phyloP scores from a whole-genome alignment of 768 basidiomycete species.

The Mycena pura region DNA sequence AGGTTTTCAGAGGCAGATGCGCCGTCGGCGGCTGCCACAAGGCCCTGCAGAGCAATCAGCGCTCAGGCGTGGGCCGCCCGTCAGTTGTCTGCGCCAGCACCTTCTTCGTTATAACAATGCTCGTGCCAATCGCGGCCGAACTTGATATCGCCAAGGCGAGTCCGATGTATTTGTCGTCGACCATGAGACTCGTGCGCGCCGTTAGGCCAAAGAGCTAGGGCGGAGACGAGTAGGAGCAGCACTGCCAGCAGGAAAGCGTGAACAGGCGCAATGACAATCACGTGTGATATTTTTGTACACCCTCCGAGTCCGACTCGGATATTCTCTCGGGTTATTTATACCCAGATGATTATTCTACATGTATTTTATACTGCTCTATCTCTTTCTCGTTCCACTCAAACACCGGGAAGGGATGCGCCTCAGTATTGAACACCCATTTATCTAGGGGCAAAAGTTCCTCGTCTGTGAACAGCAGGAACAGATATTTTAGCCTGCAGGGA shows the following conservation, averaged over 20 bases:
- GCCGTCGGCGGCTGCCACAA: conserved; percentile 82
- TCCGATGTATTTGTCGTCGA: conserved; percentile 97
- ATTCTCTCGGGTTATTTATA: neutral
- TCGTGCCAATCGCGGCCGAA: conserved; percentile 89
- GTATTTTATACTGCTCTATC: conserved; percentile 49
- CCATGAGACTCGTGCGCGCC: conserved; percentile 48
- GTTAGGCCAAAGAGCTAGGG: neutral
- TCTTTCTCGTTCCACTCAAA: conserved; percentile 67
- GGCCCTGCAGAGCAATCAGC: conserved; percentile 59
- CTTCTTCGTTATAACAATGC: conserved; percentile 99
- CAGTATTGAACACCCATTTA: conserved; percentile 70
- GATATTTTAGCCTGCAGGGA: conserved; percentile 55
- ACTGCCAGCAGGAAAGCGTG: no score
- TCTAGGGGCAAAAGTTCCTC: conserved; percentile 56
- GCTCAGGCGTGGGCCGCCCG: neutral
- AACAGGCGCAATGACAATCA: neutral
- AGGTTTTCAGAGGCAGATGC: conserved; percentile 80
- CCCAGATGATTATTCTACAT: neutral
- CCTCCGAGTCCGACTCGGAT: neutral
- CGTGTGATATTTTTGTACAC: neutral
- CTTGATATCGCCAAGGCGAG: conserved; percentile 86
- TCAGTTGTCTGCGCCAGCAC: conserved; percentile 47
- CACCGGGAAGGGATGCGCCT: conserved; percentile 75
- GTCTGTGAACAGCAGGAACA: conserved; percentile 70
- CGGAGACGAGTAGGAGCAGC: no score